Evolutionary conservation across 2,329 filamentous ascomycete genomes (phyloP).

Genomic region (Stachybotrys chartarum): DNA sequence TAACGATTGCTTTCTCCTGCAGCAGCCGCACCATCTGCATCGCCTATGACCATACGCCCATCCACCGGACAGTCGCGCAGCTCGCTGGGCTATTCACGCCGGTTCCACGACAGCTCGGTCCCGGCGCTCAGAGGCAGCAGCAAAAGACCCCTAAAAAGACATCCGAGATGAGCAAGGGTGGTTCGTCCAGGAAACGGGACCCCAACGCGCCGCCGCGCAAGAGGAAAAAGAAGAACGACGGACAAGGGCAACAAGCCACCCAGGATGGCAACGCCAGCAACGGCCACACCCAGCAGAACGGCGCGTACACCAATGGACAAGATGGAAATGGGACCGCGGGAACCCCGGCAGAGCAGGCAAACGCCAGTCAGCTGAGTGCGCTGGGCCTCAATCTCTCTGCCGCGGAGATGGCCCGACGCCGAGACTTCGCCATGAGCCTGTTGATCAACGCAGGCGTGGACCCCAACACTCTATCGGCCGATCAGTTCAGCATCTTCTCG

Average conservation of each 20-base stretch:
- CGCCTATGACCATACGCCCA: conserved; percentile 47
- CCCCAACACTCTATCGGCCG: conserved; percentile 41
- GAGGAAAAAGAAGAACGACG: conserved; percentile 18
- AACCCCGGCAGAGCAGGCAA: conserved; percentile 3
- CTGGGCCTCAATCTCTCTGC: conserved; percentile 28
- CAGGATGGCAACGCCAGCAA: conserved; percentile 2
- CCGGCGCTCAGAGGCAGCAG: conserved; percentile 14
- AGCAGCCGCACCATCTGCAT: conserved; percentile 39
- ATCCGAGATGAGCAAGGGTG: conserved; percentile 19
- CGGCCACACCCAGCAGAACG: not conserved
- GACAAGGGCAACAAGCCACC: conserved; percentile 7
- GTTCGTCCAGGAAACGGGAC: conserved; percentile 11
- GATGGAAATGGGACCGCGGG: not conserved
- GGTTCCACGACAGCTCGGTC: conserved; percentile 26
- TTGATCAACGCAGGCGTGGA: conserved; percentile 41
- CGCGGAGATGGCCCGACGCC: conserved; percentile 42
- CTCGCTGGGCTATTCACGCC: conserved; percentile 40
- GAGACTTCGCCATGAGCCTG: conserved; percentile 39
- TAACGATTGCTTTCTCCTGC: conserved; percentile 43
- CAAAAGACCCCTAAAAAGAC: conserved; percentile 17
- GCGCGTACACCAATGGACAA: conserved; percentile 4
- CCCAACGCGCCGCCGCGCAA: conserved; percentile 17
- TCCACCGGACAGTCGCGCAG: conserved; percentile 49
- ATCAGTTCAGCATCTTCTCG: conserved; percentile 53
- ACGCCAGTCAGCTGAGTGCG: conserved; percentile 8